Evolutionary conservation across 805 yeast genomes (phyloP).

Genomic region (Metschnikowia matae): DNA sequence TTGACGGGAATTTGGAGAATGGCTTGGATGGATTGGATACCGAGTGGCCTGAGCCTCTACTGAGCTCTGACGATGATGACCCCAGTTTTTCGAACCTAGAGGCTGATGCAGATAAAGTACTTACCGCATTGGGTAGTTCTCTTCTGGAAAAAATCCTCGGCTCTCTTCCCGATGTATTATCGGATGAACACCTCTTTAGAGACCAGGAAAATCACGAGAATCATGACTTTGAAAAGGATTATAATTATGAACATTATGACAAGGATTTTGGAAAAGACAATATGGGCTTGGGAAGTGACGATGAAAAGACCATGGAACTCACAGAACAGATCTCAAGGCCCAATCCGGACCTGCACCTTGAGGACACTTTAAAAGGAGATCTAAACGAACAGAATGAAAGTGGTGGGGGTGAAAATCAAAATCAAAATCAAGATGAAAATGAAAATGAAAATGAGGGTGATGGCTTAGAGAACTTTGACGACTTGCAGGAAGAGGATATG

Average conservation of each 20-base stretch:
- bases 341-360: background rate
- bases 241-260: background rate
- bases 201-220: too few species aligned
- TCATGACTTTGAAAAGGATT: too few species aligned
- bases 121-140: conserved; percentile 6
- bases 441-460: background rate
- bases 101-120: conserved; percentile 19
- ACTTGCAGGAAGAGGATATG: conserved; percentile 11
- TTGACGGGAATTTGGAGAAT: background rate
- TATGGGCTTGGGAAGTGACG: background rate
- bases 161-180: conserved; percentile 6
- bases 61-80: conserved; percentile 9
- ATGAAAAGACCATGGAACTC: conserved; percentile 30
- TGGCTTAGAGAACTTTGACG: background rate
- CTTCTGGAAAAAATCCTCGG: conserved; percentile 6
- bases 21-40: background rate
- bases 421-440: too few species aligned
- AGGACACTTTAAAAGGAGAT: background rate
- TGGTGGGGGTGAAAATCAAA: too few species aligned
- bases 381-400: background rate
- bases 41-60: conserved; percentile 2
- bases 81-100: conserved; percentile 16
- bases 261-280: background rate
- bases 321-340: conserved; percentile 17
- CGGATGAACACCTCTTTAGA: background rate